Evolutionary conservation across 495 filamentous ascomycete genomes (phyloP).

Genomic region (Podospora sp.): DNA sequence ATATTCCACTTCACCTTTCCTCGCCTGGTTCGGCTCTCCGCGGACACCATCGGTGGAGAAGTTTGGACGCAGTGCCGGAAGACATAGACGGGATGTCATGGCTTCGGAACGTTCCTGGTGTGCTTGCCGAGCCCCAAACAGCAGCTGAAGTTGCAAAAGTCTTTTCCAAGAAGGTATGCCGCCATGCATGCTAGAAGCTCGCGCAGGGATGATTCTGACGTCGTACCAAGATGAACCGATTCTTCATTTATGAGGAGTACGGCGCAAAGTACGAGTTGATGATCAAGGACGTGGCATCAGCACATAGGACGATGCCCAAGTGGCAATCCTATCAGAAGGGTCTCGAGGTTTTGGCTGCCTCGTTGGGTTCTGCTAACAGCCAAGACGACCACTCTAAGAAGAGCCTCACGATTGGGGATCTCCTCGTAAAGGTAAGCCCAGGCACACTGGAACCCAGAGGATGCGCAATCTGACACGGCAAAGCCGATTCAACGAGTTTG

Average conservation of each 20-base stretch:
- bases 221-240: slow-evolving; percentile 67
- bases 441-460: not conserved
- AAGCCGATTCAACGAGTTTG: slow-evolving; percentile 93
- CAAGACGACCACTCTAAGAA: slow-evolving; percentile 66
- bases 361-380: slow-evolving; percentile 70
- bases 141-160: slow-evolving; percentile 75
- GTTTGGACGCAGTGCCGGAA: slow-evolving; percentile 62
- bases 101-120: slow-evolving; percentile 51
- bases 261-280: slow-evolving; percentile 84
- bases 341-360: slow-evolving; percentile 80
- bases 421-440: slow-evolving; percentile 82
- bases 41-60: slow-evolving; percentile 59
- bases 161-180: slow-evolving; percentile 71
- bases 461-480: slow-evolving; percentile 25
- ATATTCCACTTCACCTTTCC: slow-evolving; percentile 29
- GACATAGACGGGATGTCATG: slow-evolving; percentile 44
- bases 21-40: slow-evolving; percentile 24
- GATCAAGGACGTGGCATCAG: slow-evolving; percentile 69
- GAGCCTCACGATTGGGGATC: slow-evolving; percentile 76
- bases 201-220: not conserved
- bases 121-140: slow-evolving; percentile 69
- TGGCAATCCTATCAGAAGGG: slow-evolving; percentile 85
- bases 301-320: slow-evolving; percentile 68
- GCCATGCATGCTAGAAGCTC: not conserved
- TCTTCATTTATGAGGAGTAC: slow-evolving; percentile 86